Evolutionary conservation across 2,329 filamentous ascomycete genomes (phyloP), one percentile per base, ranked within the genome.

Genomic region (Thelonectria discophora): DNA sequence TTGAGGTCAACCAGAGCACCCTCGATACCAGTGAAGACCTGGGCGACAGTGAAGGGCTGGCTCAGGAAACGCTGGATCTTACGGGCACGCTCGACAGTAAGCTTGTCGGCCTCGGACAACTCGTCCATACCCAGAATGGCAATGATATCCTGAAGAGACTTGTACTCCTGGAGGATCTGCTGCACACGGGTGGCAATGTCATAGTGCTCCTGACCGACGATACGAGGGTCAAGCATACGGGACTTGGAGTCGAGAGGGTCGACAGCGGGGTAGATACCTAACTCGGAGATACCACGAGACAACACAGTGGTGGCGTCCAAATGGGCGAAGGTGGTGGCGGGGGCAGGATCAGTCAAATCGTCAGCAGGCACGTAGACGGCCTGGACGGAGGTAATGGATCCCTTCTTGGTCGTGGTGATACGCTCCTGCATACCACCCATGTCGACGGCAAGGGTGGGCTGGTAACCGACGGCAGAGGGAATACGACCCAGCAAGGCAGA

Each of bases 111-210:
- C 88, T 98, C 95, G 70, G 95, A 98, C 84, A 99, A 85, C 82
- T 99, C 95, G 83, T 99, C 95, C 95, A 99, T 98, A 90, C 94
- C 94, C 80, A 98, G 85, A 93, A 99, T 99, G 83, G 95, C 95
- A 87, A 97, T 97, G 90, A 99, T 99, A 87, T 99, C 95, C 87
- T 99, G 95, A 73, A 99, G 93, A 70, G 94, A 98, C 92, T 98
- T 98, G 92, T 99, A 99, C 88, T 98, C 95, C 86, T 99, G 95
- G 80, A 99, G 90, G 84, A 97, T 98, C 86, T 97, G 93, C 88
- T 99, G 95, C 78, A 99, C 95, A 75, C 90, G 90, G 81, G 91
- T 92, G 81, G 95, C 95, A 76, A 89, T 94, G 67, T 93, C 81
- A 90, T 99, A 99, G 88, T 99, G 95, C 67, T 99, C 95, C 78